phyloP scores from a whole-genome alignment of 345 rosid genomes.

The Brassica cretica region DNA sequence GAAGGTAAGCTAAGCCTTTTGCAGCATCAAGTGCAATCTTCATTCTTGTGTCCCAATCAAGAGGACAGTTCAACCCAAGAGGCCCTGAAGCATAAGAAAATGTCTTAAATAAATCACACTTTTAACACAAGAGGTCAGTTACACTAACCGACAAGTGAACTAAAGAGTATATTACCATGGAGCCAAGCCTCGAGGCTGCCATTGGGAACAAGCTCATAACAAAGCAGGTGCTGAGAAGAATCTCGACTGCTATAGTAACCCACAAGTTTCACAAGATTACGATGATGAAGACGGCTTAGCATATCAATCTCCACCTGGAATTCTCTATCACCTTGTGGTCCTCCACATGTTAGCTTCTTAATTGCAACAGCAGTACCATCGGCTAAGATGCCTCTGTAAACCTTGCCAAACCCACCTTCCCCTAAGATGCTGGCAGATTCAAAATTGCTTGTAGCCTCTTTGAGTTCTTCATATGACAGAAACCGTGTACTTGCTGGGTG shows the following conservation, averaged over 20 bases:
- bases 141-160: not conserved
- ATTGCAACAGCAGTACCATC: conserved; percentile 99
- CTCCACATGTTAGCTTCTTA: conserved; percentile 90
- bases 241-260: conserved; percentile 92
- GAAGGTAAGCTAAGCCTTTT: conserved; percentile 94
- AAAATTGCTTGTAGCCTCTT: conserved; percentile 92
- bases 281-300: not conserved
- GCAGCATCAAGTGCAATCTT: conserved; percentile 99
- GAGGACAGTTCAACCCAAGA: conserved; percentile 83
- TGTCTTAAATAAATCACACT: conserved; percentile 5
- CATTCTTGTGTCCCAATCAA: conserved; percentile 98
- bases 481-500: conserved; percentile 87
- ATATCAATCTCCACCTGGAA: conserved; percentile 43
- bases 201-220: conserved; percentile 97
- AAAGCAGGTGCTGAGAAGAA: conserved; percentile 87
- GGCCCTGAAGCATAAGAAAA: conserved; percentile 63
- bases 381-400: conserved; percentile 91
- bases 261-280: conserved; percentile 32
- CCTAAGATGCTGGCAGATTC: conserved; percentile 83
- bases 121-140: too few species aligned
- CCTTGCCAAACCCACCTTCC: conserved; percentile 98
- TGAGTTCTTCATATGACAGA: conserved; percentile 92
- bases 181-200: conserved; percentile 98
- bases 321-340: conserved; percentile 95
- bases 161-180: conserved; percentile 61